phyloP scores from a whole-genome alignment of 176 grass and related monocot species.

The Tillandsia fasciculata region DNA sequence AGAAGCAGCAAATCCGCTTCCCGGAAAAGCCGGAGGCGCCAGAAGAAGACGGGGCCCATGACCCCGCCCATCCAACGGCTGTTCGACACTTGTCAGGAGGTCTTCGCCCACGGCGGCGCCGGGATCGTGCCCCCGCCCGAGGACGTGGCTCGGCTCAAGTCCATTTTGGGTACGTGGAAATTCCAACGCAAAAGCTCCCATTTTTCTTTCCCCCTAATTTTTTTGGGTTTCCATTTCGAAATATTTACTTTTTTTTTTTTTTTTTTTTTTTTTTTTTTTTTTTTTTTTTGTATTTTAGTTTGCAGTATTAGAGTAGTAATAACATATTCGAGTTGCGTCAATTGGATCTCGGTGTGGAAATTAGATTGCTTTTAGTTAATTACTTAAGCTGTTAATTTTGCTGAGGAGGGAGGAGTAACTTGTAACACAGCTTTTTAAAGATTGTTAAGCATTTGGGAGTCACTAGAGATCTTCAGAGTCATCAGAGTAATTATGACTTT shows the following conservation, averaged over 20 bases:
- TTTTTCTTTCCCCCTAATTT: background rate
- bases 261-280: background rate
- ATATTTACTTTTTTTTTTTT: background rate
- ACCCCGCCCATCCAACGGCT: slow-evolving; percentile 17
- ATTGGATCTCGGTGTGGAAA: background rate
- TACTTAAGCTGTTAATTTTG: background rate
- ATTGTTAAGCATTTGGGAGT: background rate
- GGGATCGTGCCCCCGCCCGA: slow-evolving; percentile 7
- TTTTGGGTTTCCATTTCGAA: background rate
- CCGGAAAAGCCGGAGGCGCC: slow-evolving; percentile 2
- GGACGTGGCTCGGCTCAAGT: slow-evolving; percentile 20
- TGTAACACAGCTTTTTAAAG: background rate
- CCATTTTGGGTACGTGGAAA: slow-evolving; percentile 19
- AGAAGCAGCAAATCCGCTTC: slow-evolving; percentile 8
- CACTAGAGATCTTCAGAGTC: background rate
- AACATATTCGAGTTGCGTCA: background rate
- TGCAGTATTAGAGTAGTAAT: background rate
- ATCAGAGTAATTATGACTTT: background rate
- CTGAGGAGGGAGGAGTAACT: background rate
- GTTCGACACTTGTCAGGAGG: slow-evolving; percentile 14
- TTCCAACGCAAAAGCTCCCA: background rate
- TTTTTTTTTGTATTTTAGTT: background rate
- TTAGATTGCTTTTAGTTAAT: background rate
- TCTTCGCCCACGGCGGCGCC: slow-evolving; percentile 11
- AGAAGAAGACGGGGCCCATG: slow-evolving; percentile 2